These are phyloP conservation scores for Huntiella abstrusa DNA, from an alignment of 2,329 filamentous ascomycete species.

Conservation along the genomic window DNA sequence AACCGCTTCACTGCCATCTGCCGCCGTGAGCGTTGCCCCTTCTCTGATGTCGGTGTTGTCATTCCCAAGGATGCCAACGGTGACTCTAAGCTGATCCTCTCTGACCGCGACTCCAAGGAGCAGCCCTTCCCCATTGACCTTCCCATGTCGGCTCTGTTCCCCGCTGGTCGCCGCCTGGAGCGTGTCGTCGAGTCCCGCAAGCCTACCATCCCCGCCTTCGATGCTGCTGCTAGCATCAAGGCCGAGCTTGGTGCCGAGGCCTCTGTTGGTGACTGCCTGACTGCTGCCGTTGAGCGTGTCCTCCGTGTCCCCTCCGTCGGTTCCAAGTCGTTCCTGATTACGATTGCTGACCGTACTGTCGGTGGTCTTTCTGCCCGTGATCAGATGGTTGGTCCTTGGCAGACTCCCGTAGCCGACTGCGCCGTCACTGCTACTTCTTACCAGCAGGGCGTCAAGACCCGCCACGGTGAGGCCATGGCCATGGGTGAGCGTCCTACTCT, in stretches of 20 bases:
- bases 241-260: constrained; percentile 39
- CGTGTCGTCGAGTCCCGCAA: constrained; percentile 53
- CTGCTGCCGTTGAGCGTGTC: constrained; percentile 59
- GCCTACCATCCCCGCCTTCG: constrained; percentile 49
- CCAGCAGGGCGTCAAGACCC: constrained; percentile 42
- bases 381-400: constrained; percentile 94
- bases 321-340: constrained; percentile 95
- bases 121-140: constrained; percentile 70
- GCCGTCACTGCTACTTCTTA: constrained; percentile 79
- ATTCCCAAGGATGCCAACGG: constrained; percentile 41
- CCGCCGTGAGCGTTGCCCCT: constrained; percentile 71
- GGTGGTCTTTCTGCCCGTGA: constrained; percentile 77
- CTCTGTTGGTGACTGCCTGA: constrained; percentile 32
- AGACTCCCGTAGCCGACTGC: constrained; percentile 82
- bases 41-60: constrained; percentile 74
- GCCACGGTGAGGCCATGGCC: constrained; percentile 86
- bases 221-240: constrained; percentile 45
- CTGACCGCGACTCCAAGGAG: constrained; percentile 58
- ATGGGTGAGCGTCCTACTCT: constrained; percentile 87
- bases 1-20: constrained; percentile 55
- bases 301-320: constrained; percentile 75
- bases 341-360: constrained; percentile 82
- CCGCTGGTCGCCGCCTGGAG: constrained; percentile 67
- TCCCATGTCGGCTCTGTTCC: constrained; percentile 75
- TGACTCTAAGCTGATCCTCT: constrained; percentile 56